A percentile compares a stretch with the other conserved stretches of the same genome.
These are phyloP conservation scores for Baudoinia panamericana DNA, from an alignment of 495 filamentous ascomycete species.

Conservation along the genomic window DNA sequence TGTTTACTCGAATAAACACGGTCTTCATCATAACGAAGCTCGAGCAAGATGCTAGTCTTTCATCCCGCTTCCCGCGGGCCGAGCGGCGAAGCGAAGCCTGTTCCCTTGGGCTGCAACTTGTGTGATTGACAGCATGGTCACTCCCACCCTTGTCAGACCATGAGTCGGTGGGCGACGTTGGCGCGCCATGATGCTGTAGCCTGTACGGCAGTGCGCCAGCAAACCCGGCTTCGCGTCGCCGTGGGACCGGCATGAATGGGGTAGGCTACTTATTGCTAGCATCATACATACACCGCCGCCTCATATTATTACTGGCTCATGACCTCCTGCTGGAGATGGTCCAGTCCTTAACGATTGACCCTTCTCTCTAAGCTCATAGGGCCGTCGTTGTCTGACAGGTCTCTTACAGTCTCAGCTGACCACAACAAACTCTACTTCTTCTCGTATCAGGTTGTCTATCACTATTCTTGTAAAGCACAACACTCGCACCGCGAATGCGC, in stretches of 20 bases:
- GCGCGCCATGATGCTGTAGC: conserved; percentile 20
- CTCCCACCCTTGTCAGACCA: neutral
- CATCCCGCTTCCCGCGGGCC: conserved; percentile 13
- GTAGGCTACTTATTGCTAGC: conserved; percentile 4
- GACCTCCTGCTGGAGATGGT: neutral
- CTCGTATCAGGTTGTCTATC: neutral
- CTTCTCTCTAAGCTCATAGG: conserved; percentile 13
- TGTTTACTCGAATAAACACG: neutral
- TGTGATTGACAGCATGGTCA: conserved; percentile 7
- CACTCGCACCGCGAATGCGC: neutral
- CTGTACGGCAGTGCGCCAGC: conserved; percentile 11
- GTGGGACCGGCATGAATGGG: neutral
- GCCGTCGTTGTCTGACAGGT: neutral
- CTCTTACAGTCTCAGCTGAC: too few species aligned
- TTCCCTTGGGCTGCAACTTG: conserved; percentile 1
- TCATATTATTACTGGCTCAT: conserved; percentile 9
- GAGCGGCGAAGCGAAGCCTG: conserved; percentile 3
- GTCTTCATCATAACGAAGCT: too few species aligned
- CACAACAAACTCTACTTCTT: too few species aligned
- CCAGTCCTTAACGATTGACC: conserved; percentile 10
- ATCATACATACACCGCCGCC: conserved; percentile 20
- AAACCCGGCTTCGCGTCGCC: neutral
- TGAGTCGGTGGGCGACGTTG: conserved; percentile 11
- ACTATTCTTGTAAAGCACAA: neutral
- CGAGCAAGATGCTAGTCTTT: conserved; percentile 2